These are phyloP conservation scores for Cardiospermum halicacabum DNA, from an alignment of 345 rosid genomes.

Conservation along the genomic window DNA sequence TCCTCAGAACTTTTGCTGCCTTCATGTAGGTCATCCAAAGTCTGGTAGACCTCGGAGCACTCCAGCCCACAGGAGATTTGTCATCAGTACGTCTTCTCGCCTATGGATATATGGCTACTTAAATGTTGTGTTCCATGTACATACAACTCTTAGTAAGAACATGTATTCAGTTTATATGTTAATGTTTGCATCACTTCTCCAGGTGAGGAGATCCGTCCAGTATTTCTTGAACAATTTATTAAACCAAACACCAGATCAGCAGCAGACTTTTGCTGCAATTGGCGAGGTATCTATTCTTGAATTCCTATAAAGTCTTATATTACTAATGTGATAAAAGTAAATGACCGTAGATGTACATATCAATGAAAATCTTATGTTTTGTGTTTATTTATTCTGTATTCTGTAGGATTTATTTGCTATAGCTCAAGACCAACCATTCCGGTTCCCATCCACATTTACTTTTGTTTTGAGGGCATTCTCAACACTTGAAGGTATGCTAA, in stretches of 20 bases:
- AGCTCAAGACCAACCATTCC: constrained; percentile 91
- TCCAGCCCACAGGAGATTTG: constrained; percentile 93
- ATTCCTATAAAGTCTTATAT: background rate
- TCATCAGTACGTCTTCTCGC: constrained; percentile 54
- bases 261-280: constrained; percentile 76
- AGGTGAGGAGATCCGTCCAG: constrained; percentile 98
- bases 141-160: background rate
- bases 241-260: constrained; percentile 80
- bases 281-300: constrained; percentile 63
- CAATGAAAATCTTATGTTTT: background rate
- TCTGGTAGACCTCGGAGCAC: constrained; percentile 87
- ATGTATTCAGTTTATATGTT: background rate
- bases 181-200: constrained; percentile 3
- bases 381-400: background rate
- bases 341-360: background rate
- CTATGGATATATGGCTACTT: constrained; percentile 2
- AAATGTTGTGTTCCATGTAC: background rate
- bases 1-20: background rate
- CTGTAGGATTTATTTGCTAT: constrained; percentile 91
- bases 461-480: constrained; percentile 90
- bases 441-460: constrained; percentile 86
- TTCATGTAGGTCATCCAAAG: constrained; percentile 65
- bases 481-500: constrained; percentile 73
- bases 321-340: background rate
- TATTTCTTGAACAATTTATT: constrained; percentile 81